phyloP scores from a whole-genome alignment of 2,329 filamentous ascomycete species.

The Eutypella sp. region DNA sequence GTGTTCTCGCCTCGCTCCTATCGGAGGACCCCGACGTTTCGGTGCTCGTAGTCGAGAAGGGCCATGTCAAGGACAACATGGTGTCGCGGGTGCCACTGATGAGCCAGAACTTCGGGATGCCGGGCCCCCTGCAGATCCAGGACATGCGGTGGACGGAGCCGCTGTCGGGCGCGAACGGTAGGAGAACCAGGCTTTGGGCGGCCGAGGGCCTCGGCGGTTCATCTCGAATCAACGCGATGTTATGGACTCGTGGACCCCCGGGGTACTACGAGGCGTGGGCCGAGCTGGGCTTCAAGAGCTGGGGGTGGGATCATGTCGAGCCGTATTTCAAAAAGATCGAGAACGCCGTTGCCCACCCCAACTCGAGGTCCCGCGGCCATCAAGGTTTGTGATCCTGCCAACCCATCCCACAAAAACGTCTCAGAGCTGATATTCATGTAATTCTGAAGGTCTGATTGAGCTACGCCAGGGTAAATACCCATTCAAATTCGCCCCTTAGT shows the following conservation, averaged over 20 bases:
- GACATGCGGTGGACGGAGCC: too few relatives aligned
- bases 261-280: constrained; percentile 11
- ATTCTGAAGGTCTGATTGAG: too few relatives aligned
- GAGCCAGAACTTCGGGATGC: constrained; percentile 20
- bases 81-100: constrained; percentile 27
- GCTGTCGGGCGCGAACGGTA: too few relatives aligned
- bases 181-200: too few relatives aligned
- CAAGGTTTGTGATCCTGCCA: neutral
- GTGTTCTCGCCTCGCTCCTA: constrained; percentile 40
- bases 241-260: neutral
- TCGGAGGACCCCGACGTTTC: constrained; percentile 30
- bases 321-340: constrained; percentile 8
- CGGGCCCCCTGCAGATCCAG: constrained; percentile 16
- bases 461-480: too few relatives aligned
- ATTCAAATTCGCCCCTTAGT: too few relatives aligned
- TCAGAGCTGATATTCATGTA: too few relatives aligned
- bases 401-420: neutral
- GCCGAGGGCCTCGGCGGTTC: neutral
- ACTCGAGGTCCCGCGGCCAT: too few relatives aligned
- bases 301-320: constrained; percentile 11
- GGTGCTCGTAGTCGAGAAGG: constrained; percentile 35
- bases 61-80: constrained; percentile 22
- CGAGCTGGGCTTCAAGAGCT: constrained; percentile 14
- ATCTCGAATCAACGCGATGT: neutral
- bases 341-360: too few relatives aligned